Base-by-base conservation (phyloP, 2,329 filamentous ascomycete genomes). In the Neofusicoccum sp. region DNA sequence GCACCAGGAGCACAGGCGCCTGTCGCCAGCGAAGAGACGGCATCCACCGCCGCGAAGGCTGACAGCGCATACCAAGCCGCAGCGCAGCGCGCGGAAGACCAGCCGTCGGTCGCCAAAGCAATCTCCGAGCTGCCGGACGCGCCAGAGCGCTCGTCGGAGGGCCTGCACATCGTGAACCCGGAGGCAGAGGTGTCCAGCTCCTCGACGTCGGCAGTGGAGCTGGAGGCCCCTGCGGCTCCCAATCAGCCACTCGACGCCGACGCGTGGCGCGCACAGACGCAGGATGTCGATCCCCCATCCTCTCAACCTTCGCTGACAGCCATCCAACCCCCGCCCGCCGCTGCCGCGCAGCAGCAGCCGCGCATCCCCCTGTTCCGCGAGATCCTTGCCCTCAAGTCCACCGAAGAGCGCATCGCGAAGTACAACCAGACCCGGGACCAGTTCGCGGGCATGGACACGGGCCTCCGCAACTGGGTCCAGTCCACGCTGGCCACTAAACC, bases 391-490 rank as follows among this genome's bases (percentile, higher is more conserved):
- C 80, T 95, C 53, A 80, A 84, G 14, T 85, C 84, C 1, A 74
- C 86, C 0, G 73, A 81, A 12, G 87, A 95, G 65, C 86, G 92
- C 20, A 89, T 95, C 62, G 79, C 82, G 44, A 87, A 86, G 12
- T 96, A 90, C 71, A 84, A 90, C 62, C 84, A 88, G 61, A 89
- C 89, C 0, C 84, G 91, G 45, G 78, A 84, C 14, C 84, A 89
- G 47, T 91, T 92, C 72, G 87, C 89, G 0, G 73, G 77, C 11
- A 86, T 89, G 71, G 86, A 96, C 62, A 89, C 89, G 4, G 91
- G 93, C 1, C 78, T 98, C n/a, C 79, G 75, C 59, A 75, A 80
- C 64, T 88, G 86, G 86, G 70, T 88, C 16, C 71, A 76, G 44
- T 70, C 76, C 14, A 83, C 80, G 14, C 64, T 82, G 4, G 76